Percentiles rank a stretch among this genome's conserved stretches.
phyloP scores from a whole-genome alignment of 768 basidiomycete genomes.

The Tricholoma sp. region DNA sequence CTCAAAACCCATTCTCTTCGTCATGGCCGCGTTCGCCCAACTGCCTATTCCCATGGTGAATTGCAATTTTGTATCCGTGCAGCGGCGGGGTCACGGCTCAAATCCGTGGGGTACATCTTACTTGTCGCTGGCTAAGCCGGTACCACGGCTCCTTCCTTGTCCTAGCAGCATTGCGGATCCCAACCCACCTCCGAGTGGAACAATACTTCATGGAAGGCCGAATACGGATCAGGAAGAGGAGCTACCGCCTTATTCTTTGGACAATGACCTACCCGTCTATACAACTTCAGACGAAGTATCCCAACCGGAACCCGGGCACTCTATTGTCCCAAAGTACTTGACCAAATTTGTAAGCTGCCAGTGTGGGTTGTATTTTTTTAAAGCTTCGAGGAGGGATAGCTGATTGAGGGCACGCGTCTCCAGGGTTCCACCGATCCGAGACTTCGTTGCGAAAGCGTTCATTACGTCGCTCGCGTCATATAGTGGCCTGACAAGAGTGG shows the following conservation, averaged over 20 bases:
- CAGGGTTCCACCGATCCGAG: neutral
- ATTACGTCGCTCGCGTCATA: neutral
- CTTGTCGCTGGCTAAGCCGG: neutral
- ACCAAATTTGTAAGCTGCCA: neutral
- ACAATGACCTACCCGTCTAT: neutral
- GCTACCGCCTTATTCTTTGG: neutral
- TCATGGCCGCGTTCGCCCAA: neutral
- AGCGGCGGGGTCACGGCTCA: neutral
- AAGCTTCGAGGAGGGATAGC: no score
- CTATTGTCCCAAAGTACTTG: neutral
- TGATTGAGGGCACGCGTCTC: neutral
- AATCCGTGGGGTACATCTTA: neutral
- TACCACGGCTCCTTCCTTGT: no score
- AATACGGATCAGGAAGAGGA: neutral
- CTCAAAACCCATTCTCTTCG: neutral
- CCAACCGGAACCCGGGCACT: neutral
- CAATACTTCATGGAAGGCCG: neutral
- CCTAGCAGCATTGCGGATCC: neutral
- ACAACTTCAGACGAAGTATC: neutral
- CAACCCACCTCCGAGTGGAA: neutral
- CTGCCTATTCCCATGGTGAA: neutral
- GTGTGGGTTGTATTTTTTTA: neutral
- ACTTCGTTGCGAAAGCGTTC: neutral
- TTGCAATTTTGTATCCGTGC: neutral
- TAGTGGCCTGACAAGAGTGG: neutral